Evolutionary conservation across 169 alveolate species (phyloP).

Genomic region (Eimeria sp.): DNA sequence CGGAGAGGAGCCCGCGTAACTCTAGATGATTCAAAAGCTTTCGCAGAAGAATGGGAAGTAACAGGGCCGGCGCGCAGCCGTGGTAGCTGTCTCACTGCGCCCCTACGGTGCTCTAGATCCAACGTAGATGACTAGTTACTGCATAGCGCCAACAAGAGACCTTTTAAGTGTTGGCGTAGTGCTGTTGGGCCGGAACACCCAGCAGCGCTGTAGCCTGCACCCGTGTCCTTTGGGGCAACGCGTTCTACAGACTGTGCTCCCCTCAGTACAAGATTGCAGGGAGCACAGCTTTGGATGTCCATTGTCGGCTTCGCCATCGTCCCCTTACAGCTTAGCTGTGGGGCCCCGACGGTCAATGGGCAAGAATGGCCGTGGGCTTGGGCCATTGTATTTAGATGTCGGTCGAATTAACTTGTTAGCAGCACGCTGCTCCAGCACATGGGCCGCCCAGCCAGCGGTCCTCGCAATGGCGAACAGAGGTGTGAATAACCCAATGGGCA

Average conservation of each 20-base stretch:
- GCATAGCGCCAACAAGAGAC: neutral
- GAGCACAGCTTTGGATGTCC: neutral
- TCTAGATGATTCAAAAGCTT: neutral
- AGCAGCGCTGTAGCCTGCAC: neutral
- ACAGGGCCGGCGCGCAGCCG: neutral
- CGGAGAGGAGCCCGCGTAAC: neutral
- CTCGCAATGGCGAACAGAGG: slow-evolving; percentile 92
- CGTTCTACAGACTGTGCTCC: neutral
- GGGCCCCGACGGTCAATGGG: slow-evolving; percentile 48
- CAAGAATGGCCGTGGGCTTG: slow-evolving; percentile 66
- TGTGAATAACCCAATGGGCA: slow-evolving; percentile 90
- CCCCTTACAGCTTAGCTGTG: slow-evolving; percentile 26
- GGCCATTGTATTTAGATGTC: slow-evolving; percentile 88
- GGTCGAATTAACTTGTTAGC: slow-evolving; percentile 89
- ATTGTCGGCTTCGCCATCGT: neutral
- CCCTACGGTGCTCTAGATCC: neutral
- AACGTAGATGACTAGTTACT: neutral
- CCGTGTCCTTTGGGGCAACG: neutral
- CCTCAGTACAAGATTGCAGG: neutral
- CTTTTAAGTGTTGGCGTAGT: neutral
- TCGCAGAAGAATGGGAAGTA: neutral
- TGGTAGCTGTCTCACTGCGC: neutral
- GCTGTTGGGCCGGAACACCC: neutral
- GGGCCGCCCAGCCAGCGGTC: slow-evolving; percentile 92
- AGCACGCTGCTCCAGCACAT: slow-evolving; percentile 90